These are phyloP conservation scores for Candida peoriensis DNA, from an alignment of 805 yeast species.

Conservation along the genomic window DNA sequence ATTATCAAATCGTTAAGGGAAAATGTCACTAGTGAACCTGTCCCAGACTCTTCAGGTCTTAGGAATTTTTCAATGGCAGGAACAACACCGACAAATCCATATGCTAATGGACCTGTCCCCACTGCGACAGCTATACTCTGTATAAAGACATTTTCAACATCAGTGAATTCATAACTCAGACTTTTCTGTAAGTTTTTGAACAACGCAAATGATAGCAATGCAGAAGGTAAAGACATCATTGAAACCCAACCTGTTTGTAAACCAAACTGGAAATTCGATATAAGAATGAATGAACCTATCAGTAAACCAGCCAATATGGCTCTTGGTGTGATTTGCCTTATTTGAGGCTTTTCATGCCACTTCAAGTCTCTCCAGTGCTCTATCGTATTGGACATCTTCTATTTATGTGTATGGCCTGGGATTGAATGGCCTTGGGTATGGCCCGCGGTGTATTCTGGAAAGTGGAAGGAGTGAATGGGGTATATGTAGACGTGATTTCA, in stretches of 20 bases:
- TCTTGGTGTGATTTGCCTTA: conserved; percentile 66
- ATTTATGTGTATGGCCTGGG: no score
- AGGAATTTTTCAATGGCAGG: conserved; percentile 93
- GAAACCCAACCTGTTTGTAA: conserved; percentile 98
- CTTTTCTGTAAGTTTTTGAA: conserved; percentile 51
- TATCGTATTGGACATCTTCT: no score
- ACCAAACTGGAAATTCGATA: conserved; percentile 94
- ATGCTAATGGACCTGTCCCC: conserved; percentile 95
- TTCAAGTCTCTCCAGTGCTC: conserved; percentile 18
- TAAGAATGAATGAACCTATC: conserved; percentile 83
- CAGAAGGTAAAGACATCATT: conserved; percentile 97
- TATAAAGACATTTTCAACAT: conserved; percentile 90
- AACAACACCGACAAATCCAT: conserved; percentile 90
- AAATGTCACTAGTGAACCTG: conserved; percentile 32
- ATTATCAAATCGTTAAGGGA: conserved; percentile 51
- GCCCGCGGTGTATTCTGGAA: no score
- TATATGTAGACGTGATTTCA: no score
- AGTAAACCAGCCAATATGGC: conserved; percentile 70
- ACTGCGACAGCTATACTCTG: conserved; percentile 95
- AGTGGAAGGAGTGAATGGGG: no score
- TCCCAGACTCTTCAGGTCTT: conserved; percentile 72
- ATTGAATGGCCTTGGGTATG: no score
- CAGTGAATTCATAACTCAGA: conserved; percentile 51
- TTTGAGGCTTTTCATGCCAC: conserved; percentile 37
- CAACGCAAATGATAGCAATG: conserved; percentile 77